Conservation (phyloP, 2,329 filamentous ascomycete genomes). For the Ampelomyces quisqualis region DNA sequence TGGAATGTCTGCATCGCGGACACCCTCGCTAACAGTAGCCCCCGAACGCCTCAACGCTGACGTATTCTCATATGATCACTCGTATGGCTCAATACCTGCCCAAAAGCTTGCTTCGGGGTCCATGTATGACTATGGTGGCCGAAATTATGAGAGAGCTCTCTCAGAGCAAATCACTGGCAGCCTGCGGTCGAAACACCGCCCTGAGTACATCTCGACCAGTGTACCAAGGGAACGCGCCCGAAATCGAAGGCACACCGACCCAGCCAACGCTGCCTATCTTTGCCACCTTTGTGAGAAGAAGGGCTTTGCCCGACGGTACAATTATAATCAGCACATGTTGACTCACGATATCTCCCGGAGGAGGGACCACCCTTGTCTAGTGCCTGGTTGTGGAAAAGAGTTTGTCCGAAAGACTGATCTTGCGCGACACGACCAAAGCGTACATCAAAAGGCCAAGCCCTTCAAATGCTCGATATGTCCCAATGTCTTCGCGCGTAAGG, state of each 20-base stretch:
- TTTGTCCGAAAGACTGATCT: constrained; percentile 86
- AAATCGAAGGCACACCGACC: constrained; percentile 22
- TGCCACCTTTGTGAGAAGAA: constrained; percentile 72
- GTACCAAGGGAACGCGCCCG: constrained; percentile 10
- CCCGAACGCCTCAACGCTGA: constrained; percentile 31
- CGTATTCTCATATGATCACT: constrained; percentile 26
- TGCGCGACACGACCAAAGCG: constrained; percentile 57
- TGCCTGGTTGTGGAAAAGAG: constrained; percentile 66
- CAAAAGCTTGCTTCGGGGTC: constrained; percentile 21
- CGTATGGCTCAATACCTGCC: constrained; percentile 25
- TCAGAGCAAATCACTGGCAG: constrained; percentile 16
- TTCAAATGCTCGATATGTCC: constrained; percentile 71
- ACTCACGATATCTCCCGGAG: constrained; percentile 74
- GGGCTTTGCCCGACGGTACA: constrained; percentile 80
- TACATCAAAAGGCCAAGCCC: constrained; percentile 72
- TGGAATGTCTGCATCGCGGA: constrained; percentile 13
- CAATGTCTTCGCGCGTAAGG: constrained; percentile 73
- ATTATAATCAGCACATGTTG: constrained; percentile 83
- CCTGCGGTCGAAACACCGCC: constrained; percentile 10
- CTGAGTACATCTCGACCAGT: constrained; percentile 4
- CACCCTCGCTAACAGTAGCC: constrained; percentile 34
- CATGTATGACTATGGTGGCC: constrained; percentile 15
- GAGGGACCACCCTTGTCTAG: constrained; percentile 68
- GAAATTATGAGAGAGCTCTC: constrained; percentile 10
- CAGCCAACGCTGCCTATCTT: constrained; percentile 51